These are phyloP conservation scores for Penicillium flavigenum DNA, from an alignment of 495 filamentous ascomycete genomes.

Conservation along the genomic window DNA sequence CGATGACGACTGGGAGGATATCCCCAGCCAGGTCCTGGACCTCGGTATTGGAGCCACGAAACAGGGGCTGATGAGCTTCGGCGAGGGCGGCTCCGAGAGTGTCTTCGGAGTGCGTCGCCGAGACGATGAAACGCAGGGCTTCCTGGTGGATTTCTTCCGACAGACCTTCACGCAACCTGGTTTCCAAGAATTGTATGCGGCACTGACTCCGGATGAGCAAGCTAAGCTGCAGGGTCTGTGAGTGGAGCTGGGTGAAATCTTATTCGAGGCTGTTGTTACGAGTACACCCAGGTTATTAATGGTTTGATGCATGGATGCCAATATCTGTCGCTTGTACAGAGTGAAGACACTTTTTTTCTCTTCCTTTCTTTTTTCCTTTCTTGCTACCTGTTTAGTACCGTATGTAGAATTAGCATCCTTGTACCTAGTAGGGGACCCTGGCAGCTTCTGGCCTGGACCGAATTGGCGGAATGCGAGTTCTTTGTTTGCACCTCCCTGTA, in stretches of 20 bases:
- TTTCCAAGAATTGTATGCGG: slow-evolving; percentile 71
- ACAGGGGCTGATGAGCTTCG: slow-evolving; percentile 76
- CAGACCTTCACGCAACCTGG: slow-evolving; percentile 65
- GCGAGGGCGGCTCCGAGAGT: slow-evolving; percentile 56
- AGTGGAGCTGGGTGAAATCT: slow-evolving; percentile 4
- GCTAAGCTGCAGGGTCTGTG: slow-evolving; percentile 57
- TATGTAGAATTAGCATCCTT: not conserved
- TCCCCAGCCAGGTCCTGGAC: slow-evolving; percentile 66
- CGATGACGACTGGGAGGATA: slow-evolving; percentile 89
- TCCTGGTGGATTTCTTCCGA: slow-evolving; percentile 79
- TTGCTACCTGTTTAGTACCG: not conserved
- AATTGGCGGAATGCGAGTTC: not conserved
- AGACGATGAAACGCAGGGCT: slow-evolving; percentile 92
- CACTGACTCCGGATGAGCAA: slow-evolving; percentile 72
- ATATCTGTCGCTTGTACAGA: not conserved
- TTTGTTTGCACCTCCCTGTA: not conserved
- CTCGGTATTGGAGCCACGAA: slow-evolving; percentile 64
- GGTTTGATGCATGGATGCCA: slow-evolving; percentile 5
- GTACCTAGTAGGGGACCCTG: not conserved
- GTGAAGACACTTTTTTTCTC: not conserved
- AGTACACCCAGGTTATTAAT: slow-evolving; percentile 1
- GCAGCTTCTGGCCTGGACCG: not conserved
- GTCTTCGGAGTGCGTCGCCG: slow-evolving; percentile 58
- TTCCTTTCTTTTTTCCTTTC: too few relatives aligned
- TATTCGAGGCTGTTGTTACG: not conserved